Percentiles rank a stretch among this genome's conserved stretches.
Evolutionary conservation across 257 asterid genomes (phyloP).

Genomic region (Capsicum pubescens): DNA sequence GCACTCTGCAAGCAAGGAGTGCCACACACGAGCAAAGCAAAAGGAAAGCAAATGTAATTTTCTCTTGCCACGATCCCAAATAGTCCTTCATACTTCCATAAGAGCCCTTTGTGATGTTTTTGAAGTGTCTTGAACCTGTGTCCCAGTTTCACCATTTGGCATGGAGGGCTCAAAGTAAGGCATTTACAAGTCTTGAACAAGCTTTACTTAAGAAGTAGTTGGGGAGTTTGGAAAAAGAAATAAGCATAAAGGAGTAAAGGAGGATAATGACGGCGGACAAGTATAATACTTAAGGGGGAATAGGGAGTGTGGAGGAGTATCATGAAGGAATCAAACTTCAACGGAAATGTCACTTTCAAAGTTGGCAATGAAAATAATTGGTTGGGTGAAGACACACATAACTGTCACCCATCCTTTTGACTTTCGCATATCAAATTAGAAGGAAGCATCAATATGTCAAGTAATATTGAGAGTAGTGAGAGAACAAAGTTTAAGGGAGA

Average conservation of each 20-base stretch:
- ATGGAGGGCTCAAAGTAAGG: neutral
- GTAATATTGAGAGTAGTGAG: neutral
- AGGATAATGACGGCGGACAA: neutral
- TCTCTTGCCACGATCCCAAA: neutral
- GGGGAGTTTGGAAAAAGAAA: neutral
- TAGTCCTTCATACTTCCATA: conserved; percentile 5
- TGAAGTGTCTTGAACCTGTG: conserved; percentile 17
- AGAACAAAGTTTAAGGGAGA: neutral
- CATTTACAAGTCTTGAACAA: neutral
- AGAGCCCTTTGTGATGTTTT: conserved; percentile 22
- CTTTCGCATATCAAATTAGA: neutral
- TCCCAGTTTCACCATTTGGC: conserved; percentile 16
- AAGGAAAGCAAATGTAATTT: neutral
- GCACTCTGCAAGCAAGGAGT: neutral
- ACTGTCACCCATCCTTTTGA: conserved; percentile 4
- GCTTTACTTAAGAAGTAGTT: neutral
- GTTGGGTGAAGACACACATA: neutral
- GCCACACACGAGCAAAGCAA: neutral
- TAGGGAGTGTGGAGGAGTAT: neutral
- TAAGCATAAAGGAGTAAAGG: neutral
- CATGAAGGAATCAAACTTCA: neutral
- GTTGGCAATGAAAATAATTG: neutral
- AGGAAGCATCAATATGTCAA: neutral
- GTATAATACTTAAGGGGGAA: neutral
- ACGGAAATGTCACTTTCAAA: neutral